Percentiles rank a stretch among this genome's conserved stretches.
phyloP scores from a whole-genome alignment of 768 basidiomycete species.

The Pleurotus djamor region DNA sequence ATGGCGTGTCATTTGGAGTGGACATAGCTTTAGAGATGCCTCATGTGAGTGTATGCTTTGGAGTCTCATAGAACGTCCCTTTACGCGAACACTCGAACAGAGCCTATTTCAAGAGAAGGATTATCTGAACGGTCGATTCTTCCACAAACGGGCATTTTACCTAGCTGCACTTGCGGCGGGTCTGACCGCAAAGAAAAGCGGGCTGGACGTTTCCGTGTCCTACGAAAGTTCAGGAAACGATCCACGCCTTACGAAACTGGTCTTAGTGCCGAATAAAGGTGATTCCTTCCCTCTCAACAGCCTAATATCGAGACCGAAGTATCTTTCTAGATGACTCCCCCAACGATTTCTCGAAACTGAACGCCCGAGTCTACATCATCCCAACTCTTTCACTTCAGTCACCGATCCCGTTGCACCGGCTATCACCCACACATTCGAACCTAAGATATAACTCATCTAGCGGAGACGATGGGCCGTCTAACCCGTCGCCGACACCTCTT shows the following conservation, averaged over 20 bases:
- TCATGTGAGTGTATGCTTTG: constrained; percentile 43
- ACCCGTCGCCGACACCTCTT: constrained; percentile 58
- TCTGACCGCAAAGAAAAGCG: constrained; percentile 40
- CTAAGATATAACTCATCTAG: constrained; percentile 20
- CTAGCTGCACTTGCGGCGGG: constrained; percentile 75
- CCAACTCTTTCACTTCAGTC: constrained; percentile 58
- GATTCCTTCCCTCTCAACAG: constrained; percentile 9
- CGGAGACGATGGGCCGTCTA: constrained; percentile 16
- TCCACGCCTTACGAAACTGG: constrained; percentile 62
- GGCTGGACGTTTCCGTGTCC: constrained; percentile 52
- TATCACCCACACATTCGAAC: constrained; percentile 78
- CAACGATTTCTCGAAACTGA: constrained; percentile 64
- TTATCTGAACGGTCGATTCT: constrained; percentile 84
- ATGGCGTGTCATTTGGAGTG: constrained; percentile 61
- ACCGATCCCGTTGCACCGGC: constrained; percentile 62
- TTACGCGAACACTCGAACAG: too few species aligned
- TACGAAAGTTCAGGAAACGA: constrained; percentile 66
- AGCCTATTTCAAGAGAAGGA: constrained; percentile 94
- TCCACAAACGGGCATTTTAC: constrained; percentile 91
- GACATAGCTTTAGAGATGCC: constrained; percentile 91
- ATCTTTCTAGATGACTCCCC: constrained; percentile 43
- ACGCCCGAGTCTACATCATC: constrained; percentile 72
- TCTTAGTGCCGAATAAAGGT: constrained; percentile 60
- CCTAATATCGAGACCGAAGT: constrained; percentile 13
- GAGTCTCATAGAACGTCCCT: neutral